Conservation (phyloP, 306 rosid genomes). For the Vigna reflexopilosa region DNA sequence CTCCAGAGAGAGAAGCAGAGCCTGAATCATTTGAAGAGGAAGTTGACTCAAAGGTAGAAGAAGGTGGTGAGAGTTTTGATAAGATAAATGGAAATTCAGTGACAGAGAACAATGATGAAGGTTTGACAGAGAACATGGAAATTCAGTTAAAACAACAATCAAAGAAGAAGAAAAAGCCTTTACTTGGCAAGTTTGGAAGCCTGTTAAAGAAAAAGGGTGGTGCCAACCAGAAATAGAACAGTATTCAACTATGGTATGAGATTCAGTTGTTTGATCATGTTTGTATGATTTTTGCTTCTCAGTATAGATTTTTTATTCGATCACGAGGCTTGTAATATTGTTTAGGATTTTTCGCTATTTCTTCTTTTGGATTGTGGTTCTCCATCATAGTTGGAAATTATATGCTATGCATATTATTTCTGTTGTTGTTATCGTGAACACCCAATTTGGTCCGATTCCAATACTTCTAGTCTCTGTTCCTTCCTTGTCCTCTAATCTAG, state of each 20-base stretch:
- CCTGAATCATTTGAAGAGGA: conserved; percentile 79
- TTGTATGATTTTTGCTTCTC: conserved; percentile 60
- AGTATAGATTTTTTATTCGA: conserved; percentile 56
- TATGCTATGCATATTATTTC: conserved; percentile 30
- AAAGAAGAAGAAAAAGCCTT: conserved; percentile 91
- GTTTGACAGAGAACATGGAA: background rate
- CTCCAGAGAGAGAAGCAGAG: conserved; percentile 82
- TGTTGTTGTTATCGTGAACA: background rate
- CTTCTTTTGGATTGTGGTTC: conserved; percentile 47
- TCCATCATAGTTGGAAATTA: conserved; percentile 44
- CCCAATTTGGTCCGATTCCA: too few relatives aligned
- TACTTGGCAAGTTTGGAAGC: conserved; percentile 90
- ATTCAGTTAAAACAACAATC: conserved; percentile 49
- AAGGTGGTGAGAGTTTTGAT: conserved; percentile 64
- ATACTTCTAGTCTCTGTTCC: background rate
- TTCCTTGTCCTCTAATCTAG: conserved; percentile 43
- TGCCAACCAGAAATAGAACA: conserved; percentile 71
- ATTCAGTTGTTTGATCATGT: conserved; percentile 59
- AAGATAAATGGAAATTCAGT: conserved; percentile 67
- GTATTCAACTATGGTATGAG: conserved; percentile 42
- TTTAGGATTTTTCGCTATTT: conserved; percentile 42
- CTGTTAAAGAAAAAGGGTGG: conserved; percentile 88
- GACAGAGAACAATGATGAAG: conserved; percentile 58
- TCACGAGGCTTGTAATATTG: conserved; percentile 65
- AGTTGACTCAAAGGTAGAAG: conserved; percentile 68